Conservation (phyloP, 2,329 filamentous ascomycete genomes). For the Diaporthe humulicola region DNA sequence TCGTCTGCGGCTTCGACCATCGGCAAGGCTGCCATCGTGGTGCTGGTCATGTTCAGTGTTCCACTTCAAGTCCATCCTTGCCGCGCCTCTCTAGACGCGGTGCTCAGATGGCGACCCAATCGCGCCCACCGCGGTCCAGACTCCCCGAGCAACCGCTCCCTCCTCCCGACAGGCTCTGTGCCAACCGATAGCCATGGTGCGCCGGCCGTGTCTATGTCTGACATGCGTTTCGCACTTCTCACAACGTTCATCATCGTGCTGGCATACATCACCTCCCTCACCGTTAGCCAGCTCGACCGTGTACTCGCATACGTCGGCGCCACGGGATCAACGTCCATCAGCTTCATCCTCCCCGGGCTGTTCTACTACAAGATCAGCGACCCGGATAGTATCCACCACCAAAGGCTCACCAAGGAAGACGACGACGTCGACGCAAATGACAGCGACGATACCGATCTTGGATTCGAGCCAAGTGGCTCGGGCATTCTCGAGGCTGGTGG, state of each 20-base stretch:
- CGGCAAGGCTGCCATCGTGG: conserved; percentile 93
- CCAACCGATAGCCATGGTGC: conserved; percentile 64
- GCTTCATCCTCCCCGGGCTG: conserved; percentile 93
- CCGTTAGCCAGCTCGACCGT: conserved; percentile 88
- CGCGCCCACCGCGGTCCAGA: conserved; percentile 54
- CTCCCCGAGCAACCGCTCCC: conserved; percentile 56
- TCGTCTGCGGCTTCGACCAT: conserved; percentile 88
- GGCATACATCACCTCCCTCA: conserved; percentile 90
- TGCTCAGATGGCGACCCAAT: conserved; percentile 89
- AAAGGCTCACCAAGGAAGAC: conserved; percentile 89
- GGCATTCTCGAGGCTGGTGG: conserved; percentile 60
- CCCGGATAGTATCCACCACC: conserved; percentile 88
- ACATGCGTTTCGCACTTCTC: conserved; percentile 88
- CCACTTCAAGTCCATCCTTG: conserved; percentile 97
- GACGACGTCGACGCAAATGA: conserved; percentile 75
- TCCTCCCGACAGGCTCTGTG: conserved; percentile 54
- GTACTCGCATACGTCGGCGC: conserved; percentile 96
- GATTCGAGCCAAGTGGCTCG: conserved; percentile 47
- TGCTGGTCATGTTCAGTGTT: conserved; percentile 96
- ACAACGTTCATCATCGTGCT: conserved; percentile 88
- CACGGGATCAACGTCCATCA: conserved; percentile 95
- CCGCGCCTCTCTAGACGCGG: conserved; percentile 92
- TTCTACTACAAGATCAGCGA: conserved; percentile 99
- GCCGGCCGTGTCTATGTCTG: conserved; percentile 77
- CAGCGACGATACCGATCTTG: conserved; percentile 65